Base-by-base conservation (phyloP, 2,329 filamentous ascomycete species). In the Tolypocladium paradoxum region DNA sequence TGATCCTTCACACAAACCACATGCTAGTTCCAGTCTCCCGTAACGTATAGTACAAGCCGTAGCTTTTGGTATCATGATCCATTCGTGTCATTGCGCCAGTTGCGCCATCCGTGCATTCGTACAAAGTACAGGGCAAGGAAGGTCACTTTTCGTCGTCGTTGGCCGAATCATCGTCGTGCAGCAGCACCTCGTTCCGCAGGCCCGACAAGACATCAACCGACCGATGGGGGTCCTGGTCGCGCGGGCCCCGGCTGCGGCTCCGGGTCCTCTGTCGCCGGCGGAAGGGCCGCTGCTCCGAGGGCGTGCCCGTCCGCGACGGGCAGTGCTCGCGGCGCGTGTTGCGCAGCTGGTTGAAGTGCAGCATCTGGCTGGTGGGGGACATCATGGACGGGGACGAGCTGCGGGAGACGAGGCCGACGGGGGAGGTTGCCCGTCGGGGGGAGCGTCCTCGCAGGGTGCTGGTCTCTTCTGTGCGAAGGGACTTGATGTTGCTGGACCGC, bases 311-410 rank as follows among this genome's bases (percentile, higher is more conserved):
- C 22, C 71, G 64, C 14, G 71, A 73, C 12, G 71, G 71, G 54
- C 71, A 73, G 56, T 75, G 74, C 57, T 73, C 73, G 22, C 75
- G 71, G 40, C 72, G 70, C 35, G 65, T 65, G 33, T 69, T 67
- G 6, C 71, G 64, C 16, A 74, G 66, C 14, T 71, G 64, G 40
- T 70, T 68, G 53, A 70, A 68, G 18, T 75, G 66, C 20, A 75
- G 60, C 34, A 71, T 68, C 36, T 70, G 69, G 53, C 69, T 69
- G 31, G 68, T 70, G 14, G 74, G 72, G 3, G 72, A 73, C 18
- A 68, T 58, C 22, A 69, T 60, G 14, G 65, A 58, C 5, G 68
- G 67, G 6, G 69, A 71, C 2, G 68, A 60, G 24, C 61, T 61
- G 50, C 68, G 65, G 20, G 70, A 69, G 52, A 63, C 55, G 36